Evolutionary conservation across 768 basidiomycete genomes (phyloP), one percentile per base, ranked within the genome.

Genomic region (Suillus subalutaceus): DNA sequence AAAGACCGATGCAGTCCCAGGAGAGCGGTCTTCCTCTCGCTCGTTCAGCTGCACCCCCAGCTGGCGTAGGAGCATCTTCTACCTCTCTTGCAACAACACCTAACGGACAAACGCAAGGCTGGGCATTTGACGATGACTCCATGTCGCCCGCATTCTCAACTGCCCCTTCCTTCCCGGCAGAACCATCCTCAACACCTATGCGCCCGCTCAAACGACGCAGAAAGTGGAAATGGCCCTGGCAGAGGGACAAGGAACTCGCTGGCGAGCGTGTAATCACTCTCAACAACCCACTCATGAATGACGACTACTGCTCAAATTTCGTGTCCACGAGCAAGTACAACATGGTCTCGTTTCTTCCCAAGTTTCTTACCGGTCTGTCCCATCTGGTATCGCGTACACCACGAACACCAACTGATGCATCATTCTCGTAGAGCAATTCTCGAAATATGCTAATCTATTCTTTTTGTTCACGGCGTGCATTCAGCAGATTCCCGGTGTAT

Each of bases 391-490:
- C 6, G 3, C 26, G 1, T 38, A 30, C 35, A 30, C 0, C n/a
- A 30, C 10, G 23, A 37, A 57, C 38, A 65, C 41, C 37, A 30
- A 32, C 69, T 73, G 44, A 76, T 48, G 0, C 41, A 6, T 16
- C 18, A 43, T 64, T 20, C 35, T 37, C 60, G 7, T 79, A 97
- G 96, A 97, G 76, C 96, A 98, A 87, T 97, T 98, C 83, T 96
- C 94, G 53, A 94, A 97, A 87, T 98, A 98, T 76, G 97, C 97
- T 70, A 99, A 99, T 75, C 62, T 99, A 67, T 99, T 99, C 84
- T 99, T 99, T 85, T 83, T 99, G 66, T 99, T 99, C 82, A 98
- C 97, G 38, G 94, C 94, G 23, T 90, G 86, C 79, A 99, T 99
- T 59, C 97, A 99, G 74, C 97, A 99, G 81, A 96, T 99, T 70